phyloP scores from a whole-genome alignment of 2,329 filamentous ascomycete genomes.

The Nothopassalora personata region DNA sequence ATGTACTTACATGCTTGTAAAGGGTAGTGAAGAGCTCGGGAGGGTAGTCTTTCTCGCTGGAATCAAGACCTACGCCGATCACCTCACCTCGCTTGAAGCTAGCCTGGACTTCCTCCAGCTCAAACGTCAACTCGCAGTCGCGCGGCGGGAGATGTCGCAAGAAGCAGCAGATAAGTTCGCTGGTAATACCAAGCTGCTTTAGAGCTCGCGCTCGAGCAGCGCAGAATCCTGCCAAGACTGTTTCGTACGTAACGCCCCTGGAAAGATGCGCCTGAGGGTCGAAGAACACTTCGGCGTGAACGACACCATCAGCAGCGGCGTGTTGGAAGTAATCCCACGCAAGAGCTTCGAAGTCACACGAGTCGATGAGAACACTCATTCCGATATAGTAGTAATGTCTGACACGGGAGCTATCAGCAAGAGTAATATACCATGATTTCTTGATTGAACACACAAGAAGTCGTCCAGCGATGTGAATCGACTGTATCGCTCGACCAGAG shows the following conservation, averaged over 20 bases:
- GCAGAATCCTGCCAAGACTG: slow-evolving; percentile 59
- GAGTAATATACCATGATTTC: no score
- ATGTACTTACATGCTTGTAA: slow-evolving; percentile 45
- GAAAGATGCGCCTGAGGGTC: slow-evolving; percentile 69
- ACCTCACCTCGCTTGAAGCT: slow-evolving; percentile 48
- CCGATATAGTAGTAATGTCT: slow-evolving; percentile 68
- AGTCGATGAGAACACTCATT: slow-evolving; percentile 62
- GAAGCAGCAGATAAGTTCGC: slow-evolving; percentile 66
- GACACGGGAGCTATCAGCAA: background rate
- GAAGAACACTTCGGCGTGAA: slow-evolving; percentile 74
- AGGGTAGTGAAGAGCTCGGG: slow-evolving; percentile 55
- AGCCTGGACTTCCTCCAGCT: slow-evolving; percentile 38
- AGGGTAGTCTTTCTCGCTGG: slow-evolving; percentile 46
- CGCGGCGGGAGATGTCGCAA: slow-evolving; percentile 61
- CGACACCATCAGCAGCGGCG: slow-evolving; percentile 62
- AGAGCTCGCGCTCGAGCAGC: slow-evolving; percentile 57
- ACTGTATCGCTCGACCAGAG: slow-evolving; percentile 60
- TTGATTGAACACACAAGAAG: slow-evolving; percentile 48
- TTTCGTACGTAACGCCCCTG: slow-evolving; percentile 58
- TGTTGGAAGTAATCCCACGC: slow-evolving; percentile 66
- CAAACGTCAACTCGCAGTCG: slow-evolving; percentile 49
- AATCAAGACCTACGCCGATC: slow-evolving; percentile 62
- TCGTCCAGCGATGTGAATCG: slow-evolving; percentile 67
- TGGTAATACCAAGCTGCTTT: slow-evolving; percentile 58
- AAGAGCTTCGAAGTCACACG: slow-evolving; percentile 66